phyloP scores from a whole-genome alignment of 352 stramenopile genomes.

The Globisporangium iwayamae region DNA sequence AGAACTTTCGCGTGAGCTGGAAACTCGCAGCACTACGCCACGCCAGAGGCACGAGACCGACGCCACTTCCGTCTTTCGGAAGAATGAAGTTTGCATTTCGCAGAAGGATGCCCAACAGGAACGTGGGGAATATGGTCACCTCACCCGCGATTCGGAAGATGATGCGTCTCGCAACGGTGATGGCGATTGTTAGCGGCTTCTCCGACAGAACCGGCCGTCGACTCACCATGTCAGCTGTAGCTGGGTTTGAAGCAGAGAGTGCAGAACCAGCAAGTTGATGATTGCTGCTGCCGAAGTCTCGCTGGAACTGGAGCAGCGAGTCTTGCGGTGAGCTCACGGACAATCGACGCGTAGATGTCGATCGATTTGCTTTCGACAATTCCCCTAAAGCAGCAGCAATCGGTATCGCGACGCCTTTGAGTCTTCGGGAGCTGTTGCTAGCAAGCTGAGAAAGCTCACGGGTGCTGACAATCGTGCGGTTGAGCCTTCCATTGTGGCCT shows the following conservation, averaged over 20 bases:
- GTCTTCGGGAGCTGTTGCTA: not conserved
- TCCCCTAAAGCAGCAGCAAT: not conserved
- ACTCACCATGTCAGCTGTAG: not conserved
- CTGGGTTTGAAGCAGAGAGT: not conserved
- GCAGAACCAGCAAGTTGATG: not conserved
- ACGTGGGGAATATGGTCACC: conserved; percentile 29
- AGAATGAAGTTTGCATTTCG: conserved; percentile 40
- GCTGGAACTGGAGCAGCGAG: conserved; percentile 17
- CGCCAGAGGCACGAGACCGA: not conserved
- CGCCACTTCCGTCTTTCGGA: not conserved
- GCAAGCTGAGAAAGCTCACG: not conserved
- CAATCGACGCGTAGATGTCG: not conserved
- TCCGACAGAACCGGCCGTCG: conserved; percentile 10
- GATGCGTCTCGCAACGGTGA: conserved; percentile 34
- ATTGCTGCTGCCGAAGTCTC: not conserved
- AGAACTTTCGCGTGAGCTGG: conserved; percentile 41
- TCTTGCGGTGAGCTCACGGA: conserved; percentile 2
- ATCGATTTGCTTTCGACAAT: not conserved
- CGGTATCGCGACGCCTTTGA: not conserved
- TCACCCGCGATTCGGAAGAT: conserved; percentile 43
- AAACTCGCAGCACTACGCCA: conserved; percentile 40
- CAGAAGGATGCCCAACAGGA: conserved; percentile 38
- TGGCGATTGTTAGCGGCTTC: conserved; percentile 24
- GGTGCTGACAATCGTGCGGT: not conserved
- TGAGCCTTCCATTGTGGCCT: not conserved